Percentiles rank a stretch among this genome's conserved stretches.
These are phyloP conservation scores for Candida tammaniensis DNA, from an alignment of 805 yeast genomes.

Conservation along the genomic window DNA sequence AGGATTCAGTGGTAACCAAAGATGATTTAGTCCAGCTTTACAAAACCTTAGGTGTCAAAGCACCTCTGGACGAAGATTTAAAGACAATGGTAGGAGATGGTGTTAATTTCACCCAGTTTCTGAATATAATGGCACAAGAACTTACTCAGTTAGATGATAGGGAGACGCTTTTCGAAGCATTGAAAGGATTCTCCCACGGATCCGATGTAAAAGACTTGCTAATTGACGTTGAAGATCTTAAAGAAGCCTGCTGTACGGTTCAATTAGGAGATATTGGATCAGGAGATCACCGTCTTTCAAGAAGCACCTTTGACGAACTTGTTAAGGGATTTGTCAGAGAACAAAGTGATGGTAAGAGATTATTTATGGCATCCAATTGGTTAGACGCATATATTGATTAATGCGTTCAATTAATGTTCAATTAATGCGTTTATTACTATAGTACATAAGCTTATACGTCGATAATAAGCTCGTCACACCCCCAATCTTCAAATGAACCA, in stretches of 20 bases:
- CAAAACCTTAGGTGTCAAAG: conserved; percentile 49
- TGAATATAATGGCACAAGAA: conserved; percentile 58
- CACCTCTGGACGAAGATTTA: conserved; percentile 42
- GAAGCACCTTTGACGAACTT: conserved; percentile 47
- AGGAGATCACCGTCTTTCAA: conserved; percentile 39
- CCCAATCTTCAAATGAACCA: conserved; percentile 98
- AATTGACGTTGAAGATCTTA: conserved; percentile 48
- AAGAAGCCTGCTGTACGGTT: conserved; percentile 44
- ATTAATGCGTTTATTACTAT: conserved; percentile 2
- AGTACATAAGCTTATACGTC: conserved; percentile 43
- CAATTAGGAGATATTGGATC: conserved; percentile 48
- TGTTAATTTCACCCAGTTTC: conserved; percentile 62
- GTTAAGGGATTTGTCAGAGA: conserved; percentile 55
- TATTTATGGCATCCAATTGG: conserved; percentile 64
- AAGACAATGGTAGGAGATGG: conserved; percentile 49
- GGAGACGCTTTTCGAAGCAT: conserved; percentile 56
- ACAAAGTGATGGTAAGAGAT: conserved; percentile 54
- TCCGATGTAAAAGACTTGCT: conserved; percentile 31
- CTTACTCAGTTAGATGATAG: conserved; percentile 48
- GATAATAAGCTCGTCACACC: conserved; percentile 93
- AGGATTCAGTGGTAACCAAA: conserved; percentile 61
- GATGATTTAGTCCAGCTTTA: conserved; percentile 56
- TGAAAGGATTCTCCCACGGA: conserved; percentile 48
- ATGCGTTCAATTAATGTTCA: not conserved
- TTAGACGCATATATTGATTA: conserved; percentile 49